A percentile compares a stretch with the other conserved stretches of the same genome.
These are phyloP conservation scores for Kockovaella imperatae DNA, from an alignment of 768 basidiomycete species.

Conservation along the genomic window DNA sequence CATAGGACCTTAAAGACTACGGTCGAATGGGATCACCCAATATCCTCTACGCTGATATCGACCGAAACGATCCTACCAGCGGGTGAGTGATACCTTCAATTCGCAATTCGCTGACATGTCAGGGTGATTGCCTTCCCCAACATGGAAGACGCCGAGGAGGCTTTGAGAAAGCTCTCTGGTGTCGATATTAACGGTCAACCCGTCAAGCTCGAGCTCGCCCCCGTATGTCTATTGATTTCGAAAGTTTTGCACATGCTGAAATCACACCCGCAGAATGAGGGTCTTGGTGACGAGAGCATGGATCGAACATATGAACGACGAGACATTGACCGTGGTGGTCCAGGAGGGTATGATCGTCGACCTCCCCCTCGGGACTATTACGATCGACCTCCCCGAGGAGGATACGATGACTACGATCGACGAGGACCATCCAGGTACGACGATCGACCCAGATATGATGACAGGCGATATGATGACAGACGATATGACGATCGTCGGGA, in stretches of 20 bases:
- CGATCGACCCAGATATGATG: slow-evolving; percentile 16
- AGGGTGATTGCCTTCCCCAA: slow-evolving; percentile 87
- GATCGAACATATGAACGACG: background rate
- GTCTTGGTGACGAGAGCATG: slow-evolving; percentile 10
- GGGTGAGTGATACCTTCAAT: slow-evolving; percentile 58
- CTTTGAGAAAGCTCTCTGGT: slow-evolving; percentile 76
- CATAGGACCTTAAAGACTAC: slow-evolving; percentile 95
- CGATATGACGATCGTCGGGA: slow-evolving; percentile 15
- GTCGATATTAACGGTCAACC: slow-evolving; percentile 59
- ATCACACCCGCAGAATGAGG: slow-evolving; percentile 1
- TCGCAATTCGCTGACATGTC: slow-evolving; percentile 3
- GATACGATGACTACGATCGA: slow-evolving; percentile 15
- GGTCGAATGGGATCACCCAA: slow-evolving; percentile 84
- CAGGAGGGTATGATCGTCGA: slow-evolving; percentile 16
- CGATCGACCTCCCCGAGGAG: slow-evolving; percentile 13
- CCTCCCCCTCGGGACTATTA: slow-evolving; percentile 15
- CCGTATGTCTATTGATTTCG: slow-evolving; percentile 6
- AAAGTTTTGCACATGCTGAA: slow-evolving; percentile 49
- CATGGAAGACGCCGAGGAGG: slow-evolving; percentile 84
- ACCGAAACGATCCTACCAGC: slow-evolving; percentile 73
- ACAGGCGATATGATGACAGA: slow-evolving; percentile 11
- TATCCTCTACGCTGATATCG: slow-evolving; percentile 86
- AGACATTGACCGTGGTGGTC: slow-evolving; percentile 6
- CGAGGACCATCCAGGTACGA: slow-evolving; percentile 12
- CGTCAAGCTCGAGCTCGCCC: slow-evolving; percentile 26